A percentile compares a stretch with the other conserved stretches of the same genome.
Evolutionary conservation across 768 basidiomycete species (phyloP).

Genomic region (Candolleomyces efflorescens): DNA sequence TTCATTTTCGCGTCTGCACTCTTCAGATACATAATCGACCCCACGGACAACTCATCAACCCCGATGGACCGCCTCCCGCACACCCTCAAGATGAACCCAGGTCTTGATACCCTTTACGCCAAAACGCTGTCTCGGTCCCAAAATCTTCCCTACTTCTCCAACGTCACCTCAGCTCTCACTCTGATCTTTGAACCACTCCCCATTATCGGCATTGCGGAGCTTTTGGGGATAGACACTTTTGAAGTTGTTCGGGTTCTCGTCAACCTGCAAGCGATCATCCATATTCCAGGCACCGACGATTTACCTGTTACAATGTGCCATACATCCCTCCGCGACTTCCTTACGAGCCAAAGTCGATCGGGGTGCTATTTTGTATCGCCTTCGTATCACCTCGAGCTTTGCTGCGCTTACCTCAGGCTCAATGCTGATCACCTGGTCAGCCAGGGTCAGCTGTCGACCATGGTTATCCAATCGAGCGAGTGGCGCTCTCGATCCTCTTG

Average conservation of each 20-base stretch:
- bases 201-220: neutral
- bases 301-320: neutral
- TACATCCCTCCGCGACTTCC: neutral
- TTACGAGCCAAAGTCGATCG: neutral
- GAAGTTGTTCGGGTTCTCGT: neutral
- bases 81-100: neutral
- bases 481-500: too few relatives aligned
- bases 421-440: too few relatives aligned
- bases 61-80: neutral
- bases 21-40: neutral
- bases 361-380: neutral
- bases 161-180: neutral
- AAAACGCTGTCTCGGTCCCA: neutral
- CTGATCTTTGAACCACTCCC: neutral
- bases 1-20: conserved; percentile 18
- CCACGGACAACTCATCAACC: neutral
- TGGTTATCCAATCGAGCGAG: too few relatives aligned
- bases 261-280: neutral
- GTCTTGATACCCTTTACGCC: neutral
- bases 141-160: neutral
- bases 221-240: neutral
- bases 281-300: neutral
- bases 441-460: too few relatives aligned
- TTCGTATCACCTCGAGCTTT: too few relatives aligned
- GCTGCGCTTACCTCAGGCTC: too few relatives aligned